A percentile compares a stretch with the other conserved stretches of the same genome.
These are phyloP conservation scores for Botrytis porri DNA, from an alignment of 2,329 filamentous ascomycete species.

Conservation along the genomic window DNA sequence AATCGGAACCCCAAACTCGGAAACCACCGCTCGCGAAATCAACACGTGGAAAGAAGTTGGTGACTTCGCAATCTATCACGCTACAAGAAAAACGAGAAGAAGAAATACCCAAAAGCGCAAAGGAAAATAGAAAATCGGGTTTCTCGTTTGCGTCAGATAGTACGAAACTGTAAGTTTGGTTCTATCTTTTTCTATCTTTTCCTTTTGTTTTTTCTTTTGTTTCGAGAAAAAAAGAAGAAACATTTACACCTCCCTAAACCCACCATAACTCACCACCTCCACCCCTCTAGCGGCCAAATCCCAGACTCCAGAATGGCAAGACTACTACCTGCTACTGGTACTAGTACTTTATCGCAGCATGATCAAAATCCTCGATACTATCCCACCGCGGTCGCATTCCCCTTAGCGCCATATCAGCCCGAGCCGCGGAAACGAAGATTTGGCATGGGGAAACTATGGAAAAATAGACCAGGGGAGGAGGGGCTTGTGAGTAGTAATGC, in stretches of 20 bases:
- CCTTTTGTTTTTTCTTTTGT: background rate
- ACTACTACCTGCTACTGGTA: background rate
- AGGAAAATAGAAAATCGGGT: constrained; percentile 33
- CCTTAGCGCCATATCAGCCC: constrained; percentile 3
- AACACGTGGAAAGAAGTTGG: background rate
- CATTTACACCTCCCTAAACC: background rate
- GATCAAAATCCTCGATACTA: background rate
- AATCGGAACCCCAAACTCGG: constrained; percentile 6
- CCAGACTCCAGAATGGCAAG: background rate
- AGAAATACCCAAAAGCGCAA: background rate
- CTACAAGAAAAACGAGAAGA: background rate
- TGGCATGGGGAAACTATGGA: background rate
- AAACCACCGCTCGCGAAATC: background rate
- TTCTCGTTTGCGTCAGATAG: constrained; percentile 45
- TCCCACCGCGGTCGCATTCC: background rate
- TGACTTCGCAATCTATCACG: background rate
- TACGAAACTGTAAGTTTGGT: constrained; percentile 40
- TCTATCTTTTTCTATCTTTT: background rate
- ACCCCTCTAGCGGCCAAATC: background rate
- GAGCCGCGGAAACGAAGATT: background rate
- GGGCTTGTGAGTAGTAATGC: too few species aligned
- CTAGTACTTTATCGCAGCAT: background rate
- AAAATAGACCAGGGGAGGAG: background rate
- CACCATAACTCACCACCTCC: background rate
- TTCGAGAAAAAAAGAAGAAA: too few species aligned